These are phyloP conservation scores for Populus simonii DNA, from an alignment of 345 rosid species.

Conservation along the genomic window DNA sequence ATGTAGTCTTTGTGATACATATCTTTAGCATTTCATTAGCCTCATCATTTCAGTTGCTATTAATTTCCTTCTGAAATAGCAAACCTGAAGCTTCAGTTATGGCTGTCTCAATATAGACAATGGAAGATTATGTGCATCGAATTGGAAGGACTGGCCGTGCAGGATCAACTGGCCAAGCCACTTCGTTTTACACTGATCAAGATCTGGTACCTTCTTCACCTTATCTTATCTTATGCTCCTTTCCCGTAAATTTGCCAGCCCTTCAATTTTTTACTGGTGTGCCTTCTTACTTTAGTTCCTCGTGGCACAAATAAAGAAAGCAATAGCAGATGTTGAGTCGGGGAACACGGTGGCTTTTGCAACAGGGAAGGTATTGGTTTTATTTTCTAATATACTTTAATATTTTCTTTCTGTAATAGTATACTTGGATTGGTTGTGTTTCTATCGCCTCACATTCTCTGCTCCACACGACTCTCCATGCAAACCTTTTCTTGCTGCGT, in stretches of 20 bases:
- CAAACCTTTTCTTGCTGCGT: background rate
- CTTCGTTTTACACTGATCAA: conserved; percentile 37
- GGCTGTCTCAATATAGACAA: conserved; percentile 34
- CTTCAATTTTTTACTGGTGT: background rate
- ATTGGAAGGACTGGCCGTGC: conserved; percentile 49
- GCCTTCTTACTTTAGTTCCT: conserved; percentile 22
- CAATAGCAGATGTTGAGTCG: conserved; percentile 33
- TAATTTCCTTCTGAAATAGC: conserved; percentile 23
- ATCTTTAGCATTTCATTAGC: conserved; percentile 16
- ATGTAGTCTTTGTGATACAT: conserved; percentile 5
- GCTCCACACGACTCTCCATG: background rate
- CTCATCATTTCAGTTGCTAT: conserved; percentile 14
- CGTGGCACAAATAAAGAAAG: conserved; percentile 38
- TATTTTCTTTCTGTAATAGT: background rate
- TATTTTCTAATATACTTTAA: background rate
- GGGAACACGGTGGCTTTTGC: conserved; percentile 35
- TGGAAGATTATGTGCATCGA: conserved; percentile 43
- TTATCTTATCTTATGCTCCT: conserved; percentile 1
- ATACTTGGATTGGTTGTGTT: background rate
- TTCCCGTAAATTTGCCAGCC: background rate
- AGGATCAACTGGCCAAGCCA: conserved; percentile 42
- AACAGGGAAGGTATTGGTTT: conserved; percentile 37
- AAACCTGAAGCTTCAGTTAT: conserved; percentile 35
- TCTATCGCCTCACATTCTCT: background rate
- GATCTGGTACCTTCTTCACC: conserved; percentile 29